Conservation (phyloP, 495 filamentous ascomycete genomes). For the Delitschia confertaspora region DNA sequence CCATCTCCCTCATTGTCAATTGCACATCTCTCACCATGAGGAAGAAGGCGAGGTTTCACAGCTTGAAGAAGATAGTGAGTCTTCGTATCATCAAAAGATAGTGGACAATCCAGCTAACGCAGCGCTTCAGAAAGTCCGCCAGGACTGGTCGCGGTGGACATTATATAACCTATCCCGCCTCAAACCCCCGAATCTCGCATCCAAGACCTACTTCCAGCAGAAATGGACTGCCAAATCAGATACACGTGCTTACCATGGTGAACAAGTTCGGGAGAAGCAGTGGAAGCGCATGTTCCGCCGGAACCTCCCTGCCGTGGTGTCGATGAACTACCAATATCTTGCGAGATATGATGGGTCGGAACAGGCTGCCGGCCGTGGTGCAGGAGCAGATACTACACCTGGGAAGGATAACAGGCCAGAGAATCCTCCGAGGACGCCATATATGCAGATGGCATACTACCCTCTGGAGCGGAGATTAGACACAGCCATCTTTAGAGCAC, state of each 20-base stretch:
- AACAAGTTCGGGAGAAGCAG: constrained; percentile 78
- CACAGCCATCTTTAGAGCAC: constrained; percentile 78
- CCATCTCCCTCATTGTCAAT: too few relatives aligned
- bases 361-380: constrained; percentile 70
- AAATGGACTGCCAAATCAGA: constrained; percentile 86
- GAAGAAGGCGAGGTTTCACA: constrained; percentile 46
- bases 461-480: constrained; percentile 86
- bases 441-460: constrained; percentile 86
- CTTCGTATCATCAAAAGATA: constrained; percentile 1
- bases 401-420: constrained; percentile 11
- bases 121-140: constrained; percentile 66
- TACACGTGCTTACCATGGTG: constrained; percentile 83
- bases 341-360: constrained; percentile 72
- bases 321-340: constrained; percentile 71
- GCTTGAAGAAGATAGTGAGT: constrained; percentile 54
- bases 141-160: constrained; percentile 97
- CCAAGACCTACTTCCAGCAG: constrained; percentile 84
- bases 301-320: constrained; percentile 65
- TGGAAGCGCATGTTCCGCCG: constrained; percentile 89
- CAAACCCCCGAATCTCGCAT: constrained; percentile 24
- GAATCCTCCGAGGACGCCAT: constrained; percentile 50
- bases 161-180: constrained; percentile 71
- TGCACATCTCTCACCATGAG: constrained; percentile 35
- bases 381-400: constrained; percentile 48
- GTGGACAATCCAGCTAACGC: constrained; percentile 24